Evolutionary conservation across 129 eudicot genomes (phyloP).

Genomic region (Lactuca sativa): DNA sequence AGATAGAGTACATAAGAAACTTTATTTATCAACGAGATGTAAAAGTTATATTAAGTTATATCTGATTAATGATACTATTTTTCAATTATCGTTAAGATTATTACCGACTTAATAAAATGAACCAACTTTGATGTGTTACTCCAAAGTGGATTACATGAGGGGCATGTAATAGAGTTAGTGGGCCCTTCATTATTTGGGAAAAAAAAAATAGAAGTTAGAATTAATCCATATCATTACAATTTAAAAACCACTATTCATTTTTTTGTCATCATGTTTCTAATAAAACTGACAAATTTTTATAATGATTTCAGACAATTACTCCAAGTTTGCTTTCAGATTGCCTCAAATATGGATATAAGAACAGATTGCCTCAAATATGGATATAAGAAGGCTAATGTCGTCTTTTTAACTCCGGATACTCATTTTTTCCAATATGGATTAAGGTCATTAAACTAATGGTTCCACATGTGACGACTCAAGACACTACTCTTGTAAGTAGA

Average conservation of each 20-base stretch:
- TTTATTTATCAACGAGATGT: slow-evolving; percentile 45
- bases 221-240: too few species aligned
- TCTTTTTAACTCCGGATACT: slow-evolving; percentile 72
- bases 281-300: neutral
- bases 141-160: slow-evolving; percentile 63
- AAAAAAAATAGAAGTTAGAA: slow-evolving; percentile 69
- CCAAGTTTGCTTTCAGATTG: slow-evolving; percentile 77
- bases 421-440: slow-evolving; percentile 71
- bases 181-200: slow-evolving; percentile 88
- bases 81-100: slow-evolving; percentile 1
- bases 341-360: too few species aligned
- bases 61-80: neutral
- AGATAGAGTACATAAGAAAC: slow-evolving; percentile 55
- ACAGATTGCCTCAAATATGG: slow-evolving; percentile 64
- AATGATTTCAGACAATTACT: neutral
- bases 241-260: neutral
- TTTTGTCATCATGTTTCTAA: neutral
- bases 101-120: slow-evolving; percentile 21
- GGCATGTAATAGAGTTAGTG: slow-evolving; percentile 72
- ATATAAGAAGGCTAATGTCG: slow-evolving; percentile 45
- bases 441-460: slow-evolving; percentile 49
- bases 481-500: too few species aligned
- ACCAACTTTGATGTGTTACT: slow-evolving; percentile 64
- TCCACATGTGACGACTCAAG: slow-evolving; percentile 3
- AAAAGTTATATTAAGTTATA: slow-evolving; percentile 69